These are phyloP conservation scores for Umbellularia californica DNA, from an alignment of 164 flowering plant genomes.

Conservation along the genomic window DNA sequence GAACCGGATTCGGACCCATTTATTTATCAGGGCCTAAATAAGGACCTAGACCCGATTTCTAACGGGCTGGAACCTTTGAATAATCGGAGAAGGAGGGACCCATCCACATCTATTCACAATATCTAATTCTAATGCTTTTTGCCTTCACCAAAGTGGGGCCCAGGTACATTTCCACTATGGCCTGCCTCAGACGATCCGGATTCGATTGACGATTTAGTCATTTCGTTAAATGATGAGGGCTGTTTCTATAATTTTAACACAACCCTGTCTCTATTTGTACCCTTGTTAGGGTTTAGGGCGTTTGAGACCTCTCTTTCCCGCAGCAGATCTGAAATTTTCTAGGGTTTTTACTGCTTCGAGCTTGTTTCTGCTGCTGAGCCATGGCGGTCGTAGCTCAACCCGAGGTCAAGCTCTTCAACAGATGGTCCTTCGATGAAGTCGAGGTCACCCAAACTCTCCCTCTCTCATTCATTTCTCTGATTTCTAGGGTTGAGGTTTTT, in stretches of 20 bases:
- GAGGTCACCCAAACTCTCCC: slow-evolving; percentile 11
- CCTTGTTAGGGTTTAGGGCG: neutral
- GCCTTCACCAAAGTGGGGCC: too few relatives aligned
- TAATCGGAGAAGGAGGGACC: too few relatives aligned
- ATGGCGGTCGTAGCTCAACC: slow-evolving; percentile 17
- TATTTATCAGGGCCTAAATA: too few relatives aligned
- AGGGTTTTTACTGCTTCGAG: neutral
- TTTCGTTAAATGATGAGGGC: neutral
- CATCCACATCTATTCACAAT: too few relatives aligned
- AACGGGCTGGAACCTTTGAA: too few relatives aligned
- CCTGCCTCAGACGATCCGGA: too few relatives aligned
- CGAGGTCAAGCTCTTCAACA: slow-evolving; percentile 31
- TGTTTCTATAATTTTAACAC: neutral
- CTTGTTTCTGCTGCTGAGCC: neutral
- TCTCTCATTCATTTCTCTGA: neutral
- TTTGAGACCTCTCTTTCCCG: neutral
- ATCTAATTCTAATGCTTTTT: too few relatives aligned
- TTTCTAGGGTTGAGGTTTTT: neutral
- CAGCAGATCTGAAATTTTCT: neutral
- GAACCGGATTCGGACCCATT: too few relatives aligned
- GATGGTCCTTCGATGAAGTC: slow-evolving; percentile 30
- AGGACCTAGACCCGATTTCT: too few relatives aligned
- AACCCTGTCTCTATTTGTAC: neutral
- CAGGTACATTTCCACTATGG: too few relatives aligned
- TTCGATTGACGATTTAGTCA: neutral